Conservation (phyloP, 1,284 basidiomycete genomes). For the Cutaneotrichosporon cutaneum region DNA sequence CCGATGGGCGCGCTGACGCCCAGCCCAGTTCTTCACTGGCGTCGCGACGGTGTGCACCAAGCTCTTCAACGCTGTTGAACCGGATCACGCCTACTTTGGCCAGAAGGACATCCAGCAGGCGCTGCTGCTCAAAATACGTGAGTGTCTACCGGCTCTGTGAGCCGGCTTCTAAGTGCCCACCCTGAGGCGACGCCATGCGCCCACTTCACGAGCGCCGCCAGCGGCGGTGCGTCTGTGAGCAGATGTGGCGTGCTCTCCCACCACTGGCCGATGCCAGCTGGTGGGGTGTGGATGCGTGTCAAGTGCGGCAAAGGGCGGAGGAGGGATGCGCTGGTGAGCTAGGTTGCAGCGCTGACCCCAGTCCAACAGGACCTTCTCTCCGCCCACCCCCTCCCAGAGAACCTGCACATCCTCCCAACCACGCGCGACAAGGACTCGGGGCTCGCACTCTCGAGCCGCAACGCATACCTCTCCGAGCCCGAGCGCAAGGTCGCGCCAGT, state of each 20-base stretch:
- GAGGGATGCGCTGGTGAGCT: background rate
- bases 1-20: constrained; percentile 6
- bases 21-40: constrained; percentile 92
- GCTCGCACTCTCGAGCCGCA: constrained; percentile 87
- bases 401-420: constrained; percentile 80
- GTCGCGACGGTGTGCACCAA: constrained; percentile 95
- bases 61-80: constrained; percentile 90
- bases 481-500: constrained; percentile 70
- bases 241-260: no score
- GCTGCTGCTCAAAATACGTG: constrained; percentile 72
- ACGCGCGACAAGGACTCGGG: constrained; percentile 62
- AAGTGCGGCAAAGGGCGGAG: no score
- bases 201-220: background rate
- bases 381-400: constrained; percentile 66
- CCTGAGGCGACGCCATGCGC: background rate
- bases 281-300: no score
- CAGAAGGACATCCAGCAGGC: constrained; percentile 99
- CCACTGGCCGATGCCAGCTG: no score
- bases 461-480: constrained; percentile 70
- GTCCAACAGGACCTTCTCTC: constrained; percentile 78
- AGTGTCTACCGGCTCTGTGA: constrained; percentile 17
- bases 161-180: background rate
- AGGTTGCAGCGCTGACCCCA: constrained; percentile 17
- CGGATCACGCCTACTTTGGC: constrained; percentile 89
- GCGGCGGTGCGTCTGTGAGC: no score